phyloP scores from a whole-genome alignment of 345 rosid species.

The Odontarrhena argentea region DNA sequence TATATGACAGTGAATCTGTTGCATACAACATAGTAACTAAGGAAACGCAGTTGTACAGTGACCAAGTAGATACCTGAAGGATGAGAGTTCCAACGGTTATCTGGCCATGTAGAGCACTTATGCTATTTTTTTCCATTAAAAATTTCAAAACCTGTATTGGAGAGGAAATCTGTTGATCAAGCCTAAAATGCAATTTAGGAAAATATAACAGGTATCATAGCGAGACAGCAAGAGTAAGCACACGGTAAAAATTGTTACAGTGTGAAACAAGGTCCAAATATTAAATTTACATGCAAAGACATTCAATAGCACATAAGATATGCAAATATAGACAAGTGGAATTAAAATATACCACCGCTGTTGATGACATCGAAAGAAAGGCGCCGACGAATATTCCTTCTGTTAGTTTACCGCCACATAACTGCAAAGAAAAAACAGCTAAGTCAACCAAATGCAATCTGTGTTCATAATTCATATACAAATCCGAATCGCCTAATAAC shows the following conservation, averaged over 20 bases:
- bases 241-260: not conserved
- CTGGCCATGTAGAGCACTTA: slow-evolving; percentile 81
- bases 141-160: slow-evolving; percentile 72
- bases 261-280: slow-evolving; percentile 14
- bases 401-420: slow-evolving; percentile 87
- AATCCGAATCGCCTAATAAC: not conserved
- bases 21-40: slow-evolving; percentile 20
- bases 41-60: slow-evolving; percentile 13
- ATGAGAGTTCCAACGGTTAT: slow-evolving; percentile 89
- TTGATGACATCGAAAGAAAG: slow-evolving; percentile 91
- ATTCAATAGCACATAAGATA: slow-evolving; percentile 11
- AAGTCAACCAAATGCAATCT: slow-evolving; percentile 30
- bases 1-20: slow-evolving; percentile 7
- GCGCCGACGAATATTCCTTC: slow-evolving; percentile 93
- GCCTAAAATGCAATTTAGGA: slow-evolving; percentile 14
- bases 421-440: slow-evolving; percentile 54
- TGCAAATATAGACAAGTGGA: slow-evolving; percentile 21
- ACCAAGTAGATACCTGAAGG: slow-evolving; percentile 60
- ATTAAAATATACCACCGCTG: slow-evolving; percentile 76
- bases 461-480: slow-evolving; percentile 10
- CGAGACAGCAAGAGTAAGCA: slow-evolving; percentile 15
- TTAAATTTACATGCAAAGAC: slow-evolving; percentile 4
- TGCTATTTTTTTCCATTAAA: slow-evolving; percentile 84
- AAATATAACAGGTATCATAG: slow-evolving; percentile 19
- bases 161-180: slow-evolving; percentile 17